These are phyloP conservation scores for Astragalus membranaceus DNA, from an alignment of 306 rosid genomes.

Conservation along the genomic window DNA sequence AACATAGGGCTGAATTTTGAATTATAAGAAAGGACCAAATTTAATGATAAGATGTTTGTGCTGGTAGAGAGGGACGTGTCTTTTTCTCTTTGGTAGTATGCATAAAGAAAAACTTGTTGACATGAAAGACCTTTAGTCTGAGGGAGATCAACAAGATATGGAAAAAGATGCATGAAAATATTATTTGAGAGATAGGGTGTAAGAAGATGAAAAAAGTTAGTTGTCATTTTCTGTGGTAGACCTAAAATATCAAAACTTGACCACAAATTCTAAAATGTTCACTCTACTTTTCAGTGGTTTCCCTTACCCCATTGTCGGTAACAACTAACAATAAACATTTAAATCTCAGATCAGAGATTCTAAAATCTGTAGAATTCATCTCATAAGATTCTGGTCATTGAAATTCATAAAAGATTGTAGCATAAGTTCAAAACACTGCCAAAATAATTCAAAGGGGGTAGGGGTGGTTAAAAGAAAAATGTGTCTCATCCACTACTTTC, in stretches of 20 bases:
- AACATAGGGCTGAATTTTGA: constrained; percentile 24
- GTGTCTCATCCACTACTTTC: neutral
- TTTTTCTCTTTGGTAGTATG: neutral
- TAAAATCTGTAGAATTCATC: neutral
- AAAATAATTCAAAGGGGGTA: no score
- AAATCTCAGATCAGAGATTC: neutral
- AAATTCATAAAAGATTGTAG: neutral
- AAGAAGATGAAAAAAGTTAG: neutral
- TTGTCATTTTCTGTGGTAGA: neutral
- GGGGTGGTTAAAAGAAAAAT: neutral
- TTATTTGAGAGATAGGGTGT: neutral
- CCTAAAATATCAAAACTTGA: neutral
- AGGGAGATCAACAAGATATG: constrained; percentile 13
- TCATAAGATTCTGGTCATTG: neutral
- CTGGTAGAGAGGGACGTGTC: neutral
- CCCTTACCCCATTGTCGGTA: constrained; percentile 1
- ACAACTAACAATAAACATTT: neutral
- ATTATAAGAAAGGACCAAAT: constrained; percentile 26
- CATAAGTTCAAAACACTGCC: no score
- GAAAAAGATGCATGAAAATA: constrained; percentile 26
- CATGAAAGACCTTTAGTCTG: constrained; percentile 19
- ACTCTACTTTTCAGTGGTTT: neutral
- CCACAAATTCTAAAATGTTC: constrained; percentile 2
- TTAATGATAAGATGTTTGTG: constrained; percentile 33
- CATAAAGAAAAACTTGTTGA: constrained; percentile 5